A percentile compares a stretch with the other conserved stretches of the same genome.
Evolutionary conservation across 2,329 filamentous ascomycete species (phyloP).

Genomic region (Myotisia sp.): DNA sequence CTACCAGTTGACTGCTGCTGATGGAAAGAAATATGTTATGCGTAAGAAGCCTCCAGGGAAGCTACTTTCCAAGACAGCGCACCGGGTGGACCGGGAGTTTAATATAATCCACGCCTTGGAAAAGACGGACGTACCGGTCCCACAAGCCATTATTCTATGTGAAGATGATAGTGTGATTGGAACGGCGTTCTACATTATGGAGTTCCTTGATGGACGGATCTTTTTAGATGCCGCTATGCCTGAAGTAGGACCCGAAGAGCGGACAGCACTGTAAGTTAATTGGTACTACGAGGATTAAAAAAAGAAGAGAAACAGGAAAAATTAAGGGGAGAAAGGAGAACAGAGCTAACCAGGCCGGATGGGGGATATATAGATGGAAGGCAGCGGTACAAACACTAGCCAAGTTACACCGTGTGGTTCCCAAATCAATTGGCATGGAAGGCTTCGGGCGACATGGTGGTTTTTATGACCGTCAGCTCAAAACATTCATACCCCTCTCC

Average conservation of each 20-base stretch:
- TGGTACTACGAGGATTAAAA: not conserved
- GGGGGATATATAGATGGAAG: conserved; percentile 56
- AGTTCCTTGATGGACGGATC: conserved; percentile 84
- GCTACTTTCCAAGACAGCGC: conserved; percentile 82
- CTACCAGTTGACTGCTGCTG: conserved; percentile 68
- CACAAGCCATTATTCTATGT: conserved; percentile 69
- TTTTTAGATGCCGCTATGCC: conserved; percentile 80
- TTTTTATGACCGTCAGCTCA: conserved; percentile 77
- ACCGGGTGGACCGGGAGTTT: conserved; percentile 93
- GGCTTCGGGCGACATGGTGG: conserved; percentile 57
- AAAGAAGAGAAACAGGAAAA: too few relatives aligned
- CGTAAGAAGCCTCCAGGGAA: conserved; percentile 96
- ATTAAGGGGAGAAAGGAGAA: too few relatives aligned
- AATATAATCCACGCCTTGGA: conserved; percentile 74
- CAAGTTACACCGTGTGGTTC: conserved; percentile 64
- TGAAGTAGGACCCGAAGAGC: conserved; percentile 51
- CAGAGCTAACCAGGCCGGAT: too few relatives aligned
- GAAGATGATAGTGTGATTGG: conserved; percentile 68
- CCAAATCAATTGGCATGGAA: conserved; percentile 51
- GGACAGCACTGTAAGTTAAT: conserved; percentile 50
- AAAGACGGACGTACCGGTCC: conserved; percentile 69
- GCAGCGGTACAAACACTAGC: conserved; percentile 72
- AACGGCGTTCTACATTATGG: conserved; percentile 95
- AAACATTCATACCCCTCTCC: conserved; percentile 67
- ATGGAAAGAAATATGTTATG: conserved; percentile 64